Evolutionary conservation across 441 rosid genomes (phyloP), one percentile per base, ranked within the genome.

Genomic region (Pelargonium fulgidum): DNA sequence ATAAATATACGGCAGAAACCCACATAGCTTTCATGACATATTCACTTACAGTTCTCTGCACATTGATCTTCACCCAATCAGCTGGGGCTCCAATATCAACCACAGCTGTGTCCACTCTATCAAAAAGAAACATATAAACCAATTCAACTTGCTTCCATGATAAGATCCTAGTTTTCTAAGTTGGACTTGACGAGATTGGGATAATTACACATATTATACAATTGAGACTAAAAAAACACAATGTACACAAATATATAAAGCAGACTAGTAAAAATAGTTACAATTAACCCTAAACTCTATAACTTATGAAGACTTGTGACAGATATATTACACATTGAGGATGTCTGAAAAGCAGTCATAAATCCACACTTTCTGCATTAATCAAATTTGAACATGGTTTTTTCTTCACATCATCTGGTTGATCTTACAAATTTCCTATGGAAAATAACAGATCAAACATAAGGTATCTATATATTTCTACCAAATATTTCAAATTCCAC

Each of bases 11-110:
- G 66, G 19, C 36, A 22, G 10, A 11, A 66, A 63, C 7, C 16
- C 59, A 61, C 19, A 39, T 62, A 50, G 64, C 73, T 67, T 61
- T 47, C 14, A 62, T 12, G 10, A 61, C 1, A 65, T 7, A 20
- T 13, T 24, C 73, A 67, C 82, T 81, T 79, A 82, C 89, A 72
- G 88, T 80, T 68, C 79, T 84, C 79, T 81, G 89, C 13, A 85
- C 89, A 69, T 82, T 87, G 76, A 87, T 77, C 82, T 84, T 87
- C 75, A 87, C 89, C 92, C 92, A 85, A 75, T 85, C 88, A 41
- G 89, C 89, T 50, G 89, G 85, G 19, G 82, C 78, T 73, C 92
- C 92, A 63, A 82, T 72, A 71, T 85, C 89, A 78, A 84, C 88
- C 54, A 87, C 82, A 3, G 82, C 77, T 36, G 80, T 80, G 71